These are phyloP conservation scores for Berkeleyomyces rouxiae DNA, from an alignment of 2,329 filamentous ascomycete species.

Conservation along the genomic window DNA sequence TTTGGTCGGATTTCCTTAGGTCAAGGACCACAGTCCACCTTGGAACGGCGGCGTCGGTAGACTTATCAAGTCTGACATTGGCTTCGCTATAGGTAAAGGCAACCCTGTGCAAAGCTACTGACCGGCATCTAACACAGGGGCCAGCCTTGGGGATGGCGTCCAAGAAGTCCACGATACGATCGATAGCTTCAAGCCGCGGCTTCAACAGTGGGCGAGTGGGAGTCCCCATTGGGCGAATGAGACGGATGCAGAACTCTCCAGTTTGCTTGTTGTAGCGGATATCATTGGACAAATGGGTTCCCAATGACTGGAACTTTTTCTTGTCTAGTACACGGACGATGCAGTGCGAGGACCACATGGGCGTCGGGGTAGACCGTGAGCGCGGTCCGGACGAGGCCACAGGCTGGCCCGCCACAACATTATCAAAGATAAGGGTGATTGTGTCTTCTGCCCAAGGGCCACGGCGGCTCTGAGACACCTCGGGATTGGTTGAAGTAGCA, in stretches of 20 bases:
- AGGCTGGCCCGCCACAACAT: slow-evolving; percentile 21
- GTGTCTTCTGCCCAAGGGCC: slow-evolving; percentile 41
- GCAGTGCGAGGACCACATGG: slow-evolving; percentile 33
- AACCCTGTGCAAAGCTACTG: slow-evolving; percentile 44
- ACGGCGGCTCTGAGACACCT: neutral
- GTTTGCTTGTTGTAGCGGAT: slow-evolving; percentile 42
- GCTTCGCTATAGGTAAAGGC: slow-evolving; percentile 48
- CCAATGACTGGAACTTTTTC: slow-evolving; percentile 38
- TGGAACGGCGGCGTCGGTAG: neutral
- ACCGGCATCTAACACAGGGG: slow-evolving; percentile 38
- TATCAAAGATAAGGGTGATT: slow-evolving; percentile 40
- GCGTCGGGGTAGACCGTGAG: slow-evolving; percentile 12
- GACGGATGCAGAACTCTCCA: slow-evolving; percentile 46
- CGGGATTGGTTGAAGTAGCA: neutral
- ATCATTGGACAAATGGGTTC: slow-evolving; percentile 39
- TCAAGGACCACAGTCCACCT: slow-evolving; percentile 40
- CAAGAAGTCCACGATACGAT: slow-evolving; percentile 54
- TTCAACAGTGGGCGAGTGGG: slow-evolving; percentile 42
- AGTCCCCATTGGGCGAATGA: slow-evolving; percentile 41
- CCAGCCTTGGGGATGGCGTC: slow-evolving; percentile 43
- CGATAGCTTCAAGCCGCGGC: slow-evolving; percentile 46
- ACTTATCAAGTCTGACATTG: slow-evolving; percentile 6
- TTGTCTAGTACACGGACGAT: slow-evolving; percentile 37
- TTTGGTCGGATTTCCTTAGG: slow-evolving; percentile 32
- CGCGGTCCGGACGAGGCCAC: slow-evolving; percentile 6